Evolutionary conservation across 331 rosid genomes (phyloP).

Genomic region (Saraca asoca): DNA sequence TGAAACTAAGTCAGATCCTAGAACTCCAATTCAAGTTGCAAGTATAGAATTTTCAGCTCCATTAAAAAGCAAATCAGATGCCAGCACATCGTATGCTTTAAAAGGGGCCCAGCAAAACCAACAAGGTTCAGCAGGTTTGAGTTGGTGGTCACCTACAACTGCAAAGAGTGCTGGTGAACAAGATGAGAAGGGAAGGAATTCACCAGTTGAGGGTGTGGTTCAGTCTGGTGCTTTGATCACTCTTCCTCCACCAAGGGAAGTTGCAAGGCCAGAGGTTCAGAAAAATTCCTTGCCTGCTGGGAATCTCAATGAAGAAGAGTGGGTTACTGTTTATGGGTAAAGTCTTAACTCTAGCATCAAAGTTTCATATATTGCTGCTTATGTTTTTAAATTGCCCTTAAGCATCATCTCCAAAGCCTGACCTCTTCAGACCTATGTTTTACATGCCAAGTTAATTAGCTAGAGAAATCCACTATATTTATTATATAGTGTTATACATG

Average conservation of each 20-base stretch:
- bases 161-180: conserved; percentile 74
- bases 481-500: background rate
- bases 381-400: background rate
- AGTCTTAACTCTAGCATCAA: conserved; percentile 32
- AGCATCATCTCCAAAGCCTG: background rate
- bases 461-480: background rate
- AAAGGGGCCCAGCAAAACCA: conserved; percentile 67
- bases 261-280: conserved; percentile 86
- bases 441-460: conserved; percentile 5
- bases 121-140: conserved; percentile 62
- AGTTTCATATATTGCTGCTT: conserved; percentile 1
- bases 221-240: conserved; percentile 87
- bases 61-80: conserved; percentile 58
- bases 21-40: conserved; percentile 55
- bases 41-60: conserved; percentile 65
- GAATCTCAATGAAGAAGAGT: conserved; percentile 81
- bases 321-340: conserved; percentile 97
- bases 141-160: conserved; percentile 81
- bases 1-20: conserved; percentile 68
- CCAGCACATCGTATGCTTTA: conserved; percentile 76
- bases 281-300: conserved; percentile 70
- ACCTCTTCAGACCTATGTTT: conserved; percentile 13
- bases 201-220: conserved; percentile 94
- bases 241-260: conserved; percentile 84
- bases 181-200: conserved; percentile 80